These are phyloP conservation scores for Cryptococcus sp. DNA, from an alignment of 1,284 basidiomycete species.

Conservation along the genomic window DNA sequence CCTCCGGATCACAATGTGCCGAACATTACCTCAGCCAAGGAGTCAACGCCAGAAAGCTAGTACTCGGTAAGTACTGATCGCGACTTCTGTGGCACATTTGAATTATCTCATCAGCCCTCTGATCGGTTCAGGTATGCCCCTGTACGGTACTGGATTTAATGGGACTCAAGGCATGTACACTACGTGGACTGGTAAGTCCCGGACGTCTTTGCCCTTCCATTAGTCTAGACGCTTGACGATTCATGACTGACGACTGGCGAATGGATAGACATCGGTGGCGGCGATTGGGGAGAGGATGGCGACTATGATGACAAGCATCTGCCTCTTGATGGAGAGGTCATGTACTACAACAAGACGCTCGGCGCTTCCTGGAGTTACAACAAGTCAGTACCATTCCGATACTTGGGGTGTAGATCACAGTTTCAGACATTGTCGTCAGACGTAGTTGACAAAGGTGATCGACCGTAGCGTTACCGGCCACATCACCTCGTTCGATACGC, in stretches of 20 bases:
- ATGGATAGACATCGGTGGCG: constrained; percentile 48
- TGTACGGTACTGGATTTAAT: constrained; percentile 79
- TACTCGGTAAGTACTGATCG: constrained; percentile 12
- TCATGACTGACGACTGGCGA: constrained; percentile 53
- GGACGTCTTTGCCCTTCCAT: not conserved
- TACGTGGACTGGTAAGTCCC: constrained; percentile 53
- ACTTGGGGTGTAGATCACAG: too few species aligned
- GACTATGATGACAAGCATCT: constrained; percentile 64
- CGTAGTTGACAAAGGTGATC: constrained; percentile 46
- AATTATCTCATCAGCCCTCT: too few species aligned
- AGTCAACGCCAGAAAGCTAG: constrained; percentile 67
- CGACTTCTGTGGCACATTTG: too few species aligned
- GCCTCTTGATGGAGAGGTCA: constrained; percentile 63
- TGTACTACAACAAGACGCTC: constrained; percentile 66
- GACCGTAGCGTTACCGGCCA: constrained; percentile 55
- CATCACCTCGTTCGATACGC: constrained; percentile 73
- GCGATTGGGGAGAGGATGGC: constrained; percentile 6
- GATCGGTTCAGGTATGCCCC: constrained; percentile 75
- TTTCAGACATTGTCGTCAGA: not conserved
- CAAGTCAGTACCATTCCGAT: constrained; percentile 43
- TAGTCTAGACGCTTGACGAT: too few species aligned
- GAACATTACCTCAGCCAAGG: constrained; percentile 65
- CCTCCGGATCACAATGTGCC: constrained; percentile 59
- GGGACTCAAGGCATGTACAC: constrained; percentile 70
- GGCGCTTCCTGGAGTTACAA: constrained; percentile 78